Base-by-base conservation (phyloP, 306 rosid genomes). In the Vigna radiata region DNA sequence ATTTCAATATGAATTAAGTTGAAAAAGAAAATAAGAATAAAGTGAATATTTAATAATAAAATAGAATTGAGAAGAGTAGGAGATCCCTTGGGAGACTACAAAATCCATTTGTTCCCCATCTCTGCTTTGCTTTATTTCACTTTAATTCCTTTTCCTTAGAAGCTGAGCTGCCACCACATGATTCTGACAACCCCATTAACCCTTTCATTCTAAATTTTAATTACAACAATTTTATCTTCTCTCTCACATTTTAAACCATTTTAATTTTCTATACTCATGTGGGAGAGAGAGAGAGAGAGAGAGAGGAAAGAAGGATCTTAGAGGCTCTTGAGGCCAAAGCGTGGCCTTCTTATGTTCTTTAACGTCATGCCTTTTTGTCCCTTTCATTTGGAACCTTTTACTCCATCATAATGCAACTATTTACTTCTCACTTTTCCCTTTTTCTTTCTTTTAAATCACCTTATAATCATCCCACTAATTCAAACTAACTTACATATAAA, bases 61-160 rank as follows among this genome's bases (percentile, higher is more conserved):
- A 69, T 11, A 56, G 60, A 72, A 15, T 46, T 53, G 81, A 89
- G 66, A 75, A 83, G 87, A 77, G 66, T 82, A 83, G 98, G 83
- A 91, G 84, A 91, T 94, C 97, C 96, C 91, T 94, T 84, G 98
- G 93, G 85, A 82, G 79, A 87, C 86, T 91, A 94, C 97, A 94
- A 89, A 94, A 94, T 94, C 97, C 96, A 43, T 72, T 77, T 89
- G 93, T 88, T 91, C 91, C 86, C 89, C 78, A 76, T 61, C 71
- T 80, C 39, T 84, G 87, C 79, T 88, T 80, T 89, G 76, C 87
- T 75, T 83, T 82, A 71, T 80, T 76, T 61, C 68, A 56, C 65
- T 77, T 81, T 81, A 72, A 53, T 76, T 79, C 59, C 46, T 71
- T 70, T 84, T 64, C 77, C 74, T 36, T 60, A 44, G 63, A 69